A percentile compares a stretch with the other conserved stretches of the same genome.
phyloP scores from a whole-genome alignment of 768 basidiomycete genomes.

The Tephrocybe sp. region DNA sequence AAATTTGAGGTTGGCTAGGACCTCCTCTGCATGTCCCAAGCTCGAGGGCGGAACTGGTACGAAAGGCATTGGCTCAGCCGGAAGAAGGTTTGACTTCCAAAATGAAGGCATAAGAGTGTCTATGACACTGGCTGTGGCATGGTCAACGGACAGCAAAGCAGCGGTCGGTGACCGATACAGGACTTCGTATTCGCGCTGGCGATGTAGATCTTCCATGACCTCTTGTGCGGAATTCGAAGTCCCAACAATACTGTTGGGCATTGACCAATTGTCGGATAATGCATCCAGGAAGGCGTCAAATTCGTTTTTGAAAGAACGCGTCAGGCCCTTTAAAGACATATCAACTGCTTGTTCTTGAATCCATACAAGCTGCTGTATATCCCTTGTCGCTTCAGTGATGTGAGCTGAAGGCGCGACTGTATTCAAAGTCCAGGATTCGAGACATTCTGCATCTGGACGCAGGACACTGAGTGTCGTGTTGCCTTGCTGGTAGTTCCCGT shows the following conservation, averaged over 20 bases:
- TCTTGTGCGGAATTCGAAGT: constrained; percentile 13
- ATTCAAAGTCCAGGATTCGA: constrained; percentile 27
- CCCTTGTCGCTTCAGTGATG: constrained; percentile 21
- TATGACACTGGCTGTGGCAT: constrained; percentile 39
- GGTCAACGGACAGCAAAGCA: constrained; percentile 48
- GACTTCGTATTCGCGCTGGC: constrained; percentile 26
- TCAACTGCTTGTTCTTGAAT: constrained; percentile 56
- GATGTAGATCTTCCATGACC: constrained; percentile 13
- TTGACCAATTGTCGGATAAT: constrained; percentile 15
- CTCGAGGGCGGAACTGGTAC: constrained; percentile 57
- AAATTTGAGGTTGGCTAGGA: constrained; percentile 62
- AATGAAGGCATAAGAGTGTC: constrained; percentile 67
- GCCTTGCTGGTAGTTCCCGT: constrained; percentile 53
- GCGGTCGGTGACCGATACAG: constrained; percentile 41
- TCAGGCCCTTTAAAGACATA: constrained; percentile 31
- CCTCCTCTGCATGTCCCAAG: constrained; percentile 49
- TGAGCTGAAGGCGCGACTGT: constrained; percentile 24
- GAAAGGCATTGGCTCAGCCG: constrained; percentile 43
- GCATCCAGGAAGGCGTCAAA: constrained; percentile 34
- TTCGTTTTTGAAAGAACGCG: constrained; percentile 25
- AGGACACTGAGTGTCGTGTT: constrained; percentile 42
- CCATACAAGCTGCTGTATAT: constrained; percentile 53
- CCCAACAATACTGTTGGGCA: background rate
- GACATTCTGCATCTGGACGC: constrained; percentile 37
- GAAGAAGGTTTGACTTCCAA: constrained; percentile 69